Evolutionary conservation across 768 basidiomycete genomes (phyloP).

Genomic region (Amanita molliuscula): DNA sequence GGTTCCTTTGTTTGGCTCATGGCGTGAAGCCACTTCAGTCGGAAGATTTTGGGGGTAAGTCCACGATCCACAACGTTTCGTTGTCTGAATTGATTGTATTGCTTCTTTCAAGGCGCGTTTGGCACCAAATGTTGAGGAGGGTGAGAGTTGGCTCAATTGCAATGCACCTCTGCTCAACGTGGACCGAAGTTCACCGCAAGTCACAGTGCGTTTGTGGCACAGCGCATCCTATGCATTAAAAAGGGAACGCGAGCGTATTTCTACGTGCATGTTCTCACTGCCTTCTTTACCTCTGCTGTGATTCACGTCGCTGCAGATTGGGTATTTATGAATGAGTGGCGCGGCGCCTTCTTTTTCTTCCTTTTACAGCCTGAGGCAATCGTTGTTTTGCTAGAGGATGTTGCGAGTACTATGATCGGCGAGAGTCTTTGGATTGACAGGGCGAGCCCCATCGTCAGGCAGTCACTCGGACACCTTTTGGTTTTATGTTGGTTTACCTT

Average conservation of each 20-base stretch:
- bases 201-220: slow-evolving; percentile 17
- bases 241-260: slow-evolving; percentile 16
- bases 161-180: background rate
- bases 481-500: background rate
- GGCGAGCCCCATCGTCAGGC: background rate
- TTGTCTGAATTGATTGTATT: background rate
- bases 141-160: slow-evolving; percentile 14
- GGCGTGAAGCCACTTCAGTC: slow-evolving; percentile 24
- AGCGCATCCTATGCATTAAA: slow-evolving; percentile 14
- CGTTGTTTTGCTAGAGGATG: slow-evolving; percentile 25
- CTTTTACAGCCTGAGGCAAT: slow-evolving; percentile 17
- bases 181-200: slow-evolving; percentile 4
- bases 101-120: slow-evolving; percentile 15
- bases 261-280: slow-evolving; percentile 22
- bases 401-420: slow-evolving; percentile 12
- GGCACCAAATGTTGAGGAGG: slow-evolving; percentile 27
- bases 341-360: slow-evolving; percentile 12
- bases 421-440: background rate
- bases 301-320: slow-evolving; percentile 24
- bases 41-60: slow-evolving; percentile 31
- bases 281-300: slow-evolving; percentile 23
- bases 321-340: slow-evolving; percentile 12
- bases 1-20: slow-evolving; percentile 25
- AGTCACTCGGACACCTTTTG: background rate
- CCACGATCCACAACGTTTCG: background rate